Evolutionary conservation across 2,329 filamentous ascomycete genomes (phyloP).

Genomic region (Trichoderma asperellum): DNA sequence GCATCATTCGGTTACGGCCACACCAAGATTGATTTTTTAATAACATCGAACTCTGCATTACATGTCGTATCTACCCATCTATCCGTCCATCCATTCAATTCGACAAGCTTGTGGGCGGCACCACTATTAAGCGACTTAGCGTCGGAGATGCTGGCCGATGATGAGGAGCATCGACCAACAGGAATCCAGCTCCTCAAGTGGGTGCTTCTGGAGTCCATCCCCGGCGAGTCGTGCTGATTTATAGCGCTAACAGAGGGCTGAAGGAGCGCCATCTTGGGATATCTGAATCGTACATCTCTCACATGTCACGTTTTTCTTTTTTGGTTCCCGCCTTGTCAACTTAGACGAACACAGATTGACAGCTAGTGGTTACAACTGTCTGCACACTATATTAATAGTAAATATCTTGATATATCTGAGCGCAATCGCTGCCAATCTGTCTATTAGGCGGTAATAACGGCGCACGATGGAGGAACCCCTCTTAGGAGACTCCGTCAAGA

Average conservation of each 20-base stretch:
- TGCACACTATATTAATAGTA: not conserved
- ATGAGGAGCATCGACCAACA: not conserved
- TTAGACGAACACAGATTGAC: not conserved
- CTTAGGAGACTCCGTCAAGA: conserved; percentile 44
- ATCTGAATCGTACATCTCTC: not conserved
- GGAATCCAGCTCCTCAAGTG: not conserved
- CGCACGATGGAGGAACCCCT: conserved; percentile 41
- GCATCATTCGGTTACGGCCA: not conserved
- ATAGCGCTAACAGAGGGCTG: conserved; percentile 1
- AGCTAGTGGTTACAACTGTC: not conserved
- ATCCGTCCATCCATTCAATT: not conserved
- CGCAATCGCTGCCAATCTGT: not conserved
- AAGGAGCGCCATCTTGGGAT: not conserved
- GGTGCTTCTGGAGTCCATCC: not conserved
- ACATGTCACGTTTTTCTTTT: not conserved
- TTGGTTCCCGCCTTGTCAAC: not conserved
- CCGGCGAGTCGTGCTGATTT: not conserved
- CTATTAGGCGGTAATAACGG: not conserved
- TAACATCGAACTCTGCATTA: not conserved
- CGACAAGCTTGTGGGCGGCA: not conserved
- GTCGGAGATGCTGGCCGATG: not conserved
- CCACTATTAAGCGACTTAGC: conserved; percentile 1
- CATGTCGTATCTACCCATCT: not conserved
- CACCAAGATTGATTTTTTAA: not conserved
- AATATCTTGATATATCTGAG: not conserved